These are phyloP conservation scores for Candida palmyrensis DNA, from an alignment of 805 yeast genomes.

Conservation along the genomic window DNA sequence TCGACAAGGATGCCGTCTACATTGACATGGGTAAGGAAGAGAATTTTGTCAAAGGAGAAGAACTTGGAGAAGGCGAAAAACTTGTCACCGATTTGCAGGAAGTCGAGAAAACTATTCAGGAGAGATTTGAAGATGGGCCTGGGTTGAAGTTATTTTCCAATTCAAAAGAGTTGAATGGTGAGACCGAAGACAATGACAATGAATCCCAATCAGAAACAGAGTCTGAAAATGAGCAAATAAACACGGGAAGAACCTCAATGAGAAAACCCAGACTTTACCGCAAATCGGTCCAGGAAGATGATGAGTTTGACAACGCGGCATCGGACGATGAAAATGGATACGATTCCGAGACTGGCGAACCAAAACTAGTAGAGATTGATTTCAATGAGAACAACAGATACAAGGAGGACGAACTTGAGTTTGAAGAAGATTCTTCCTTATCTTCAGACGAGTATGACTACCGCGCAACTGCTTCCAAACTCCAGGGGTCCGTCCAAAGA, in stretches of 20 bases:
- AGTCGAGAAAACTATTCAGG: conserved; percentile 55
- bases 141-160: conserved; percentile 74
- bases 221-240: conserved; percentile 31
- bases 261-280: conserved; percentile 61
- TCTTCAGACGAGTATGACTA: conserved; percentile 38
- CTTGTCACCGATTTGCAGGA: conserved; percentile 78
- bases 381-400: conserved; percentile 31
- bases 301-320: conserved; percentile 36
- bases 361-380: conserved; percentile 45
- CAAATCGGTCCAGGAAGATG: conserved; percentile 44
- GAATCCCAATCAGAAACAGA: conserved; percentile 20
- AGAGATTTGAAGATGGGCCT: conserved; percentile 53
- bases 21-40: conserved; percentile 67
- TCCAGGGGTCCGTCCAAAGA: conserved; percentile 49
- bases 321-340: conserved; percentile 40
- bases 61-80: conserved; percentile 80
- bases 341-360: conserved; percentile 32
- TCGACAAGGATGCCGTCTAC: conserved; percentile 96
- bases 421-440: conserved; percentile 44
- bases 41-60: conserved; percentile 58
- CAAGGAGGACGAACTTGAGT: conserved; percentile 33
- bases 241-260: conserved; percentile 60
- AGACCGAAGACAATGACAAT: conserved; percentile 32
- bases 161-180: conserved; percentile 43
- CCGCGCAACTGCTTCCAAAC: conserved; percentile 52